These are phyloP conservation scores for Ophiostoma angusticollis DNA, from an alignment of 2,329 filamentous ascomycete genomes.

Conservation along the genomic window DNA sequence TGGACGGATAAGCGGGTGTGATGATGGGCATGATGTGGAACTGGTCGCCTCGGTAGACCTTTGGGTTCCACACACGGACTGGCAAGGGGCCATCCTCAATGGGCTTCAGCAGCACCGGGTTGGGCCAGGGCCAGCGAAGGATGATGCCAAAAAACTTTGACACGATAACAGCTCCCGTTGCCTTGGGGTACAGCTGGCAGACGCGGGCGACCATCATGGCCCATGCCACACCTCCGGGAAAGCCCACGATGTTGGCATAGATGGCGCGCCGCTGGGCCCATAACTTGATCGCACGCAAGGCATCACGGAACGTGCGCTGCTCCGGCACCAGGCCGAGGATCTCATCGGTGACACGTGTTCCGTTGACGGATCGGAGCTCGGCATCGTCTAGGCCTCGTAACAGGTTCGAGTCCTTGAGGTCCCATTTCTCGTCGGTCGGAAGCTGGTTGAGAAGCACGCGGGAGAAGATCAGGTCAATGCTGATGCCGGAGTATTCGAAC, in stretches of 20 bases:
- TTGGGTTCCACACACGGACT: constrained; percentile 88
- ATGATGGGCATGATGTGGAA: constrained; percentile 96
- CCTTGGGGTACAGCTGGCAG: constrained; percentile 91
- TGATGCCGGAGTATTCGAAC: constrained; percentile 79
- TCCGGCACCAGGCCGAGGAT: constrained; percentile 84
- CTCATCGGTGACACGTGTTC: constrained; percentile 86
- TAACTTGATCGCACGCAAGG: constrained; percentile 83
- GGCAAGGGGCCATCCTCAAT: constrained; percentile 73
- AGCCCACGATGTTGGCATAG: constrained; percentile 93
- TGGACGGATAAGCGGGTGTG: constrained; percentile 91
- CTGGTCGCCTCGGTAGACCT: constrained; percentile 69
- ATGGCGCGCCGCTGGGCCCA: constrained; percentile 90
- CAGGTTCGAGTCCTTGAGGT: constrained; percentile 70
- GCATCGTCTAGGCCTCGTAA: constrained; percentile 76
- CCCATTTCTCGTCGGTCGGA: constrained; percentile 52
- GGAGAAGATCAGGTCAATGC: constrained; percentile 87
- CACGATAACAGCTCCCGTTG: constrained; percentile 76
- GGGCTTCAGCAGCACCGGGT: constrained; percentile 78
- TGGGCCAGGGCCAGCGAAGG: constrained; percentile 83
- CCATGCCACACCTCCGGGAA: constrained; percentile 93
- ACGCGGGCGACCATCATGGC: constrained; percentile 94
- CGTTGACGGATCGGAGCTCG: constrained; percentile 82
- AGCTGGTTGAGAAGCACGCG: constrained; percentile 60
- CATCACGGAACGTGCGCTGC: constrained; percentile 76
- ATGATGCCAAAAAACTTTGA: constrained; percentile 92